phyloP scores from a whole-genome alignment of 2,329 filamentous ascomycete genomes.

The Cadophora sp. region DNA sequence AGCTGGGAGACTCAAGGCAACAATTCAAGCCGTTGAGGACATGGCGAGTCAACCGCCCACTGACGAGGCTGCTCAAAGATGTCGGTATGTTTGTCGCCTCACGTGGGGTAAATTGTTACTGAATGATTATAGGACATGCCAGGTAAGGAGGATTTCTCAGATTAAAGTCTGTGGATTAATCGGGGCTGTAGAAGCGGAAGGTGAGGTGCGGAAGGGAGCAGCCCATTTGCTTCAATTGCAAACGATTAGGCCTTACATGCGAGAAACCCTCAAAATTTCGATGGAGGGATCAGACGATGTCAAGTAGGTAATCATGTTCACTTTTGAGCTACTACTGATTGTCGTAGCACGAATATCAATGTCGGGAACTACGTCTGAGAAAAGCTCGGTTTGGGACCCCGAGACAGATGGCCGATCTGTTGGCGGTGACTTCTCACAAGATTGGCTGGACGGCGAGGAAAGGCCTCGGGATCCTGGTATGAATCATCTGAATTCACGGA shows the following conservation, averaged over 20 bases:
- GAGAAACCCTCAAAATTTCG: not conserved
- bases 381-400: constrained; percentile 14
- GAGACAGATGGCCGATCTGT: not conserved
- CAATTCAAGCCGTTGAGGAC: not conserved
- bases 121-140: constrained; percentile 5
- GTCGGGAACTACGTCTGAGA: constrained; percentile 1
- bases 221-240: constrained; percentile 7
- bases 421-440: not conserved
- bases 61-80: constrained; percentile 3
- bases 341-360: constrained; percentile 1
- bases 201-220: constrained; percentile 9
- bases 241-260: constrained; percentile 11
- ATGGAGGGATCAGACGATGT: constrained; percentile 17
- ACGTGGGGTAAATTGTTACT: not conserved
- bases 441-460: not conserved
- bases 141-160: not conserved
- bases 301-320: not conserved
- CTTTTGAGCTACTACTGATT: not conserved
- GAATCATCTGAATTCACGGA: not conserved
- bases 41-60: not conserved
- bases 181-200: constrained; percentile 7
- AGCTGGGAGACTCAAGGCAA: not conserved
- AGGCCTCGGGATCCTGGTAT: not conserved
- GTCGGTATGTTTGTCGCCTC: constrained; percentile 5
- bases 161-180: not conserved